Percentiles rank a stretch among this genome's conserved stretches.
Conservation (phyloP, 1,284 basidiomycete species). For the Puccinia polysora region DNA sequence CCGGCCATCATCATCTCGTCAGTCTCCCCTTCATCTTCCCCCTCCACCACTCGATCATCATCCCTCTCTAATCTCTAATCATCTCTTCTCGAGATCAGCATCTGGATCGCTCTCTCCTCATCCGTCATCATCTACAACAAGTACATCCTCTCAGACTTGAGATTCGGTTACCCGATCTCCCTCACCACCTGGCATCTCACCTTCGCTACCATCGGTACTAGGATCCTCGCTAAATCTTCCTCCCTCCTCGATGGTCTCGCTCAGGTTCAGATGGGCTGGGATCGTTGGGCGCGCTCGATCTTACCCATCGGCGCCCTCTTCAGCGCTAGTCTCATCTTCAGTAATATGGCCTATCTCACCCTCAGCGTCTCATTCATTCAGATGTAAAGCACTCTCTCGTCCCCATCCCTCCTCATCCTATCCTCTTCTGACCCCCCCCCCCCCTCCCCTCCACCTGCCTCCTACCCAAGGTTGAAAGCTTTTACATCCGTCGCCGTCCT, state of each 20-base stretch:
- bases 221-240: slow-evolving; percentile 25
- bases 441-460: slow-evolving; percentile 59
- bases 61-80: neutral
- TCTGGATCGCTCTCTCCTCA: slow-evolving; percentile 48
- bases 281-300: slow-evolving; percentile 46
- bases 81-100: slow-evolving; percentile 17
- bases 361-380: slow-evolving; percentile 48
- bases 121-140: slow-evolving; percentile 49
- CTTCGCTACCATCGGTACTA: slow-evolving; percentile 38
- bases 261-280: slow-evolving; percentile 51
- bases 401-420: neutral
- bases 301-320: slow-evolving; percentile 45
- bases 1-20: slow-evolving; percentile 40
- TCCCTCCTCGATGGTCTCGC: slow-evolving; percentile 44
- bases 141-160: slow-evolving; percentile 45
- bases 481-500: slow-evolving; percentile 53
- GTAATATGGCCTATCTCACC: slow-evolving; percentile 49
- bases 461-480: slow-evolving; percentile 54
- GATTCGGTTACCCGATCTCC: slow-evolving; percentile 23
- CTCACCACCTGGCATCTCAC: slow-evolving; percentile 34
- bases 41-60: neutral
- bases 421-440: slow-evolving; percentile 33
- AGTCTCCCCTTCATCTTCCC: neutral
- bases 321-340: slow-evolving; percentile 47
- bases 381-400: slow-evolving; percentile 41